Conservation (phyloP, 2,329 filamentous ascomycete species). For the Diplodia seriata region DNA sequence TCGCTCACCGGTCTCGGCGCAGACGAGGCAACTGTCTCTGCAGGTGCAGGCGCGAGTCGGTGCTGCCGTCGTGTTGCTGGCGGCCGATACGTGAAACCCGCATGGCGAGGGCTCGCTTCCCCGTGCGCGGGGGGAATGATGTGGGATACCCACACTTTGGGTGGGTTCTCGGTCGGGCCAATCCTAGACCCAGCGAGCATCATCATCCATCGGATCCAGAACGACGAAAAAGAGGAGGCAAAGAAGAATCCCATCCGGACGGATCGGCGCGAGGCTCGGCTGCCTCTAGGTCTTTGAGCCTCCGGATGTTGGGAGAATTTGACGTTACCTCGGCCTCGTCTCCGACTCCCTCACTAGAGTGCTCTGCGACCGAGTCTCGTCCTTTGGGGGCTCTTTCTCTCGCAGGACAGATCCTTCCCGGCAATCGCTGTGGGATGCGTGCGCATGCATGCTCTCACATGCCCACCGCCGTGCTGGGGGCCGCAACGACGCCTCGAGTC, state of each 20-base stretch:
- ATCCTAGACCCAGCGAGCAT: constrained; percentile 1
- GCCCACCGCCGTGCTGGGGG: not conserved
- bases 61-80: constrained; percentile 7
- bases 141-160: constrained; percentile 22
- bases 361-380: not conserved
- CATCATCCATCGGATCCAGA: constrained; percentile 12
- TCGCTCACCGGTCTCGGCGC: not conserved
- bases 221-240: constrained; percentile 10
- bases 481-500: not conserved
- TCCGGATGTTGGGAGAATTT: not conserved
- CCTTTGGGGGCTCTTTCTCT: not conserved
- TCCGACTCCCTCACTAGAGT: too few species aligned
- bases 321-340: not conserved
- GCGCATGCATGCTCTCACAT: not conserved
- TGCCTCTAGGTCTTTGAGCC: constrained; percentile 12
- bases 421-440: not conserved
- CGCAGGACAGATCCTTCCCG: not conserved
- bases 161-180: constrained; percentile 8
- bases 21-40: not conserved
- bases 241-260: not conserved
- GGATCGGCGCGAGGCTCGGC: constrained; percentile 22
- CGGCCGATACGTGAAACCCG: constrained; percentile 1
- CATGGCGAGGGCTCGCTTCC: constrained; percentile 9
- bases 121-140: constrained; percentile 15
- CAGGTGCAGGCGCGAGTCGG: constrained; percentile 7